Evolutionary conservation across 176 grass and related monocot species (phyloP).

Genomic region (Oropetium thomaeum): DNA sequence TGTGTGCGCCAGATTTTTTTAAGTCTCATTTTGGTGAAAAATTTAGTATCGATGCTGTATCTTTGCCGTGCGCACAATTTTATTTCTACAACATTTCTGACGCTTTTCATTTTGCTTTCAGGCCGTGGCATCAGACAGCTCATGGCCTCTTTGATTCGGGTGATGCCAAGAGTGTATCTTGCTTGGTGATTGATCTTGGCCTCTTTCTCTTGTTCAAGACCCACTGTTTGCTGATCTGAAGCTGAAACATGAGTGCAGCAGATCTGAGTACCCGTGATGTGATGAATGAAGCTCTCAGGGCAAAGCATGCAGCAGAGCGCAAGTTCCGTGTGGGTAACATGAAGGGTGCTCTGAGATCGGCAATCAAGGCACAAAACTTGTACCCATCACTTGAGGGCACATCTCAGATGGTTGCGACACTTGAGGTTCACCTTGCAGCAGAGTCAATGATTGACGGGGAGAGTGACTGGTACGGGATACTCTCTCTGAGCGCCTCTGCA

Average conservation of each 20-base stretch:
- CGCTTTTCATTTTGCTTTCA: neutral
- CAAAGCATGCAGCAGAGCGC: slow-evolving; percentile 62
- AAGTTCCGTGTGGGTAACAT: slow-evolving; percentile 68
- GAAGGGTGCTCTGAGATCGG: slow-evolving; percentile 63
- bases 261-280: slow-evolving; percentile 41
- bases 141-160: neutral
- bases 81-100: neutral
- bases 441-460: slow-evolving; percentile 72
- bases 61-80: neutral
- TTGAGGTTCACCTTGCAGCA: slow-evolving; percentile 86
- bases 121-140: neutral
- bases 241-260: slow-evolving; percentile 49
- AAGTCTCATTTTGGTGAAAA: neutral
- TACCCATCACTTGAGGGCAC: slow-evolving; percentile 81
- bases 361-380: slow-evolving; percentile 79
- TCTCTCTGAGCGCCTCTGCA: slow-evolving; percentile 56
- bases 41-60: neutral
- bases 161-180: slow-evolving; percentile 8
- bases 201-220: slow-evolving; percentile 19
- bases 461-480: slow-evolving; percentile 83
- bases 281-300: slow-evolving; percentile 76
- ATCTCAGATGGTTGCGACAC: slow-evolving; percentile 72
- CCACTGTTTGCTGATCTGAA: slow-evolving; percentile 20
- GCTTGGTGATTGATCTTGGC: slow-evolving; percentile 12
- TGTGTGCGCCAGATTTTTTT: neutral